phyloP scores from a whole-genome alignment of 495 filamentous ascomycete genomes.

The Lineolata rhizophorae region DNA sequence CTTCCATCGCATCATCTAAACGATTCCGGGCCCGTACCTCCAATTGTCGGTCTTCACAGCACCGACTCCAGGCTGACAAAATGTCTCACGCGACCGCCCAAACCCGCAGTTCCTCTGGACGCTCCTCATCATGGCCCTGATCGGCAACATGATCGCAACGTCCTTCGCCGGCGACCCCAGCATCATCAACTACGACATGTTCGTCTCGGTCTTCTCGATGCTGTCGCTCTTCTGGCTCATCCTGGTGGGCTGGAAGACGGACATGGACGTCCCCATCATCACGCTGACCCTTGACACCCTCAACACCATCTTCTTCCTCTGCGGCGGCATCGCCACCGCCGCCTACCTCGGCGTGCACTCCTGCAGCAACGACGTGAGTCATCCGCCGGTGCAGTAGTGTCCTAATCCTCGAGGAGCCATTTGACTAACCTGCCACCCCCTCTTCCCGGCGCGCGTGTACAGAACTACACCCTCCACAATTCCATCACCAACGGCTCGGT shows the following conservation, averaged over 20 bases:
- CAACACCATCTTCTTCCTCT: constrained; percentile 44
- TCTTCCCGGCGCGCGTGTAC: too few relatives aligned
- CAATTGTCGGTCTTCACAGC: too few relatives aligned
- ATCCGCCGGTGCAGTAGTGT: background rate
- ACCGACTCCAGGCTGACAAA: too few relatives aligned
- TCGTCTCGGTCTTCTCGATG: constrained; percentile 41
- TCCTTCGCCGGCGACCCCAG: constrained; percentile 31
- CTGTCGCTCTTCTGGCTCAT: constrained; percentile 39
- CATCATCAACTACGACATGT: constrained; percentile 44
- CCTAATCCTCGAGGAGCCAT: too few relatives aligned
- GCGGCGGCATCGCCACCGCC: constrained; percentile 40
- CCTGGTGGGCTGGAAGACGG: constrained; percentile 25
- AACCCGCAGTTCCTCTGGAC: constrained; percentile 44
- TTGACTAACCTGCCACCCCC: too few relatives aligned
- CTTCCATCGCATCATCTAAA: too few relatives aligned
- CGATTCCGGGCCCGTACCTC: too few relatives aligned
- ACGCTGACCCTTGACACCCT: constrained; percentile 33
- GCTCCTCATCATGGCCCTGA: constrained; percentile 40
- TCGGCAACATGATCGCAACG: constrained; percentile 44
- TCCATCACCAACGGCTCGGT: constrained; percentile 34
- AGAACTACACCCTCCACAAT: constrained; percentile 35
- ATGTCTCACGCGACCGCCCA: too few relatives aligned
- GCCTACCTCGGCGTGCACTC: constrained; percentile 34
- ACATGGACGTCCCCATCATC: constrained; percentile 30
- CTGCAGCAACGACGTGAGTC: constrained; percentile 38